Percentiles rank a stretch among this genome's conserved stretches.
Conservation (phyloP, 176 grass and related monocot species). For the Cocos nucifera region DNA sequence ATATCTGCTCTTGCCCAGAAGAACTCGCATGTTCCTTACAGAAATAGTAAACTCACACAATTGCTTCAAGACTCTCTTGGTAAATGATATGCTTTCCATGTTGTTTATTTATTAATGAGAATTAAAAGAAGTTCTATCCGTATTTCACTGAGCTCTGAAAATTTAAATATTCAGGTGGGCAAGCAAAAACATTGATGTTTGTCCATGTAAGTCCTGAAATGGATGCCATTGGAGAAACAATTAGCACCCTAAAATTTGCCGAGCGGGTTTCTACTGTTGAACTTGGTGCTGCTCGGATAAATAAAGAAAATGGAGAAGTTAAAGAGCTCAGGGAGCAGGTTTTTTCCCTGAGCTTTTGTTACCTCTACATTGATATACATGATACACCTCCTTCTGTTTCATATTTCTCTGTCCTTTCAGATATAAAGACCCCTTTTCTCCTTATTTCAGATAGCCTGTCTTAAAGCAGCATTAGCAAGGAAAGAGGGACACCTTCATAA, state of each 20-base stretch:
- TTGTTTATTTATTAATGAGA: too few species aligned
- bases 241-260: constrained; percentile 97
- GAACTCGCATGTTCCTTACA: constrained; percentile 83
- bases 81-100: constrained; percentile 18
- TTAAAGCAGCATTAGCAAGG: constrained; percentile 66
- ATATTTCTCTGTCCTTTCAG: constrained; percentile 21
- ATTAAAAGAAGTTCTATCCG: not conserved
- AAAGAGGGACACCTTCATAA: constrained; percentile 64
- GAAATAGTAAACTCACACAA: constrained; percentile 99
- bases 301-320: constrained; percentile 90
- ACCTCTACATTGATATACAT: too few species aligned
- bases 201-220: constrained; percentile 93
- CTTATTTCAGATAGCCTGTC: constrained; percentile 50
- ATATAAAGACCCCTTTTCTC: constrained; percentile 3
- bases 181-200: constrained; percentile 99
- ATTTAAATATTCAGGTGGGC: constrained; percentile 52
- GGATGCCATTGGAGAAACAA: constrained; percentile 83
- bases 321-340: constrained; percentile 94
- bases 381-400: not conserved
- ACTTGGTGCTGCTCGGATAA: constrained; percentile 86
- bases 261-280: constrained; percentile 98
- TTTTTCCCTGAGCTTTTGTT: not conserved
- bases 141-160: constrained; percentile 7
- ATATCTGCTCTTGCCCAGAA: constrained; percentile 91
- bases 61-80: constrained; percentile 99